phyloP scores from a whole-genome alignment of 139 green algal species.

The Chlorella ohadii region DNA sequence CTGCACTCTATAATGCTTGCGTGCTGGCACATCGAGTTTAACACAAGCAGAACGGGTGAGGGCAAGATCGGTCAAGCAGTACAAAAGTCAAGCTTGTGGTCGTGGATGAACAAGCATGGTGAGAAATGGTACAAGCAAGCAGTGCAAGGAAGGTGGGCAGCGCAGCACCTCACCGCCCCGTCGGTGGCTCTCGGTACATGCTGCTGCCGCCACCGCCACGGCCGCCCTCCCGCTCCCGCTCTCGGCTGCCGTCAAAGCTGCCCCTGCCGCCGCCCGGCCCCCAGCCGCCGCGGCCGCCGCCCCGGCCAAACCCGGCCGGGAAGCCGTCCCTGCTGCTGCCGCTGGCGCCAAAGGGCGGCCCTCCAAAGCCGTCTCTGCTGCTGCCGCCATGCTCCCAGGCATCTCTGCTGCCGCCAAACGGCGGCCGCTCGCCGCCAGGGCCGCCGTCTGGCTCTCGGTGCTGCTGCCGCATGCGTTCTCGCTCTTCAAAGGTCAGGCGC shows the following conservation, averaged over 20 bases:
- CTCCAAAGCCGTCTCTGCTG: slow-evolving; percentile 11
- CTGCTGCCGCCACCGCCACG: background rate
- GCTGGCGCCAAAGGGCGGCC: background rate
- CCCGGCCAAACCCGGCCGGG: background rate
- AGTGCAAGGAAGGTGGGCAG: background rate
- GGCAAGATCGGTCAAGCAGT: too few relatives aligned
- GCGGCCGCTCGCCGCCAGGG: background rate
- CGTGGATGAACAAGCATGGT: background rate
- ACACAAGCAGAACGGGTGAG: too few relatives aligned
- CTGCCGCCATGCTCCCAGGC: slow-evolving; percentile 15
- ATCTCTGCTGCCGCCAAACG: slow-evolving; percentile 16
- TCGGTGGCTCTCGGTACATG: background rate
- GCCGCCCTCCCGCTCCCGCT: background rate
- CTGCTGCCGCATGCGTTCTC: slow-evolving; percentile 13
- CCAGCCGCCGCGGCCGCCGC: background rate
- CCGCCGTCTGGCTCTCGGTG: background rate
- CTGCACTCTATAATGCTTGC: too few relatives aligned
- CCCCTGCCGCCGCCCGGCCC: background rate
- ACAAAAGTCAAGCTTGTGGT: too few relatives aligned
- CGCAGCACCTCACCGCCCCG: background rate
- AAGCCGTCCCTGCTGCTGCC: slow-evolving; percentile 28
- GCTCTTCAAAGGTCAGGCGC: slow-evolving; percentile 17
- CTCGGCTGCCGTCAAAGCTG: background rate
- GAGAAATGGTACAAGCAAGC: background rate
- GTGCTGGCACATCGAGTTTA: too few relatives aligned